phyloP scores from a whole-genome alignment of 2,329 filamentous ascomycete genomes.

The Talaromyces sp. region DNA sequence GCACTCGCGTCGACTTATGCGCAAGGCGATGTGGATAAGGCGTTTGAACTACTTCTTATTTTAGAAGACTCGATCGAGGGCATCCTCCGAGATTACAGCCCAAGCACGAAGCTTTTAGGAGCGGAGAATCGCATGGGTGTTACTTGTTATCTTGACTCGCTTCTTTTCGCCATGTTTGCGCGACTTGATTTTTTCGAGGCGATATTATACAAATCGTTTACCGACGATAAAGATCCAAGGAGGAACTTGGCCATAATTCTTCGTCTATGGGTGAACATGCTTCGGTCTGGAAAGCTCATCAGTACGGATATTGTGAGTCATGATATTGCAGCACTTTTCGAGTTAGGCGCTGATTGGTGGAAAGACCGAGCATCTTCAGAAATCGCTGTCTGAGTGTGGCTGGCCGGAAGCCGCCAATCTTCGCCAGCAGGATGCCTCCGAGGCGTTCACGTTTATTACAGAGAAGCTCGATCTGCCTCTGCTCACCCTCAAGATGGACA shows the following conservation, averaged over 20 bases:
- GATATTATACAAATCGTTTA: conserved; percentile 75
- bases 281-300: conserved; percentile 79
- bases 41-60: conserved; percentile 69
- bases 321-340: neutral
- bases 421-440: conserved; percentile 91
- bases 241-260: conserved; percentile 71
- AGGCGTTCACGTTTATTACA: conserved; percentile 92
- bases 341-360: conserved; percentile 6
- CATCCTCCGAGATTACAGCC: conserved; percentile 68
- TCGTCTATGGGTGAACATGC: conserved; percentile 87
- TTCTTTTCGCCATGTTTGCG: conserved; percentile 95
- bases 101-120: conserved; percentile 67
- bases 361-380: conserved; percentile 76
- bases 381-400: conserved; percentile 75
- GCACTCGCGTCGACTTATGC: conserved; percentile 59
- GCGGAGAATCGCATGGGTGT: conserved; percentile 80
- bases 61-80: conserved; percentile 78
- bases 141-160: conserved; percentile 89
- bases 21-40: conserved; percentile 65
- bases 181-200: conserved; percentile 86
- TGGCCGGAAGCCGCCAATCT: conserved; percentile 74
- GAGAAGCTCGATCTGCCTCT: conserved; percentile 82
- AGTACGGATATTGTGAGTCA: conserved; percentile 67
- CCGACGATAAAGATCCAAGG: conserved; percentile 57
- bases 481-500: conserved; percentile 85